These are phyloP conservation scores for Sporisorium scitamineum DNA, from an alignment of 1,284 basidiomycete species.

Conservation along the genomic window DNA sequence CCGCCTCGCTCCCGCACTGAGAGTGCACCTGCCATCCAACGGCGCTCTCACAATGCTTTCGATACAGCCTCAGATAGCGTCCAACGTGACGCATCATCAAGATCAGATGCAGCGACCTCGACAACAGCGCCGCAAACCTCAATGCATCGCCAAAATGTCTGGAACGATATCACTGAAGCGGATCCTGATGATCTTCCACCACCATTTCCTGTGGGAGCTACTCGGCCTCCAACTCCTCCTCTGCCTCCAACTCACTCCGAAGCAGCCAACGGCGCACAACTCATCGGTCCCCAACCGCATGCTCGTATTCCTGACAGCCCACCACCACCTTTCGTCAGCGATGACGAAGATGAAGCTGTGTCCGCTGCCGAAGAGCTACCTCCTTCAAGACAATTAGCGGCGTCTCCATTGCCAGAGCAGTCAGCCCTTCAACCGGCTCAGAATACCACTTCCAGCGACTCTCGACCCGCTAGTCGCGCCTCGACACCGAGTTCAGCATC, in stretches of 20 bases:
- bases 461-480: slow-evolving; percentile 13
- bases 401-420: not conserved
- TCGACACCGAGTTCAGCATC: slow-evolving; percentile 26
- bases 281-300: slow-evolving; percentile 45
- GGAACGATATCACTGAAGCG: slow-evolving; percentile 52
- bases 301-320: slow-evolving; percentile 50
- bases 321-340: slow-evolving; percentile 58
- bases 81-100: not conserved
- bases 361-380: not conserved
- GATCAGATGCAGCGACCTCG: not conserved
- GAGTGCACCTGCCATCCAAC: slow-evolving; percentile 30
- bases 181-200: slow-evolving; percentile 55
- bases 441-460: not conserved
- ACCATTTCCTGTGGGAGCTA: slow-evolving; percentile 48
- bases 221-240: slow-evolving; percentile 44
- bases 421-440: not conserved
- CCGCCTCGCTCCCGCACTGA: slow-evolving; percentile 31
- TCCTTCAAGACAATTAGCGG: not conserved
- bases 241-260: slow-evolving; percentile 35
- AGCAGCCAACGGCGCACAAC: slow-evolving; percentile 28
- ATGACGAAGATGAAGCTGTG: slow-evolving; percentile 34
- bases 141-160: slow-evolving; percentile 50
- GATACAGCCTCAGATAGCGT: not conserved
- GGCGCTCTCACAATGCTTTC: slow-evolving; percentile 28
- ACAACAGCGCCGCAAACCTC: slow-evolving; percentile 23